A percentile compares a stretch with the other conserved stretches of the same genome.
Conservation (phyloP, 2,329 filamentous ascomycete species). For the Amauroascus verrucosus region DNA sequence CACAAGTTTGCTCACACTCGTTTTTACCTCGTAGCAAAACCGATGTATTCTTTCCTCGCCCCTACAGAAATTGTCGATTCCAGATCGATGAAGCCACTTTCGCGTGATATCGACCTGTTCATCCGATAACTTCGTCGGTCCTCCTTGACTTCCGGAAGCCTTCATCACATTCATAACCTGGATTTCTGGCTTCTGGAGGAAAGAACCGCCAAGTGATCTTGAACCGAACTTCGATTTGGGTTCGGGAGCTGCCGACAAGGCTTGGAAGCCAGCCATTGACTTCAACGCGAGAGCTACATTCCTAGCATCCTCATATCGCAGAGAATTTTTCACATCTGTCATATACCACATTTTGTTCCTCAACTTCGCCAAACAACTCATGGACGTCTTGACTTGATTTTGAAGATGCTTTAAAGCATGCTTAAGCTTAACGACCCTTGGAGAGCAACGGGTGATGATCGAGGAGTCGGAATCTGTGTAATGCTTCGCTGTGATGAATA, state of each 20-base stretch:
- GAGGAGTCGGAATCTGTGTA: conserved; percentile 26
- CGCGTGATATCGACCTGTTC: conserved; percentile 80
- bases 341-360: conserved; percentile 99
- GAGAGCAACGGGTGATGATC: conserved; percentile 30
- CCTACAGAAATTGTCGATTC: conserved; percentile 85
- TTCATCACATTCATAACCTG: conserved; percentile 82
- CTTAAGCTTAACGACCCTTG: conserved; percentile 63
- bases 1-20: conserved; percentile 73
- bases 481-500: conserved; percentile 47
- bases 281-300: conserved; percentile 81
- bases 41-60: conserved; percentile 92
- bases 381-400: conserved; percentile 61
- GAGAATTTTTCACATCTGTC: conserved; percentile 83
- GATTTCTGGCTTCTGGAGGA: conserved; percentile 69
- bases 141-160: conserved; percentile 70
- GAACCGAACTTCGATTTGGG: conserved; percentile 31
- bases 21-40: conserved; percentile 82
- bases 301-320: conserved; percentile 73
- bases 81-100: conserved; percentile 69
- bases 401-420: conserved; percentile 72
- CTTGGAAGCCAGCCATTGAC: conserved; percentile 61
- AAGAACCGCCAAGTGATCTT: conserved; percentile 44
- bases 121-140: conserved; percentile 90
- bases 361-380: conserved; percentile 60
- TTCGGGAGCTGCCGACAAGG: conserved; percentile 23